Evolutionary conservation across 2,329 filamentous ascomycete species (phyloP).

Genomic region (Diplocarpon rosae): DNA sequence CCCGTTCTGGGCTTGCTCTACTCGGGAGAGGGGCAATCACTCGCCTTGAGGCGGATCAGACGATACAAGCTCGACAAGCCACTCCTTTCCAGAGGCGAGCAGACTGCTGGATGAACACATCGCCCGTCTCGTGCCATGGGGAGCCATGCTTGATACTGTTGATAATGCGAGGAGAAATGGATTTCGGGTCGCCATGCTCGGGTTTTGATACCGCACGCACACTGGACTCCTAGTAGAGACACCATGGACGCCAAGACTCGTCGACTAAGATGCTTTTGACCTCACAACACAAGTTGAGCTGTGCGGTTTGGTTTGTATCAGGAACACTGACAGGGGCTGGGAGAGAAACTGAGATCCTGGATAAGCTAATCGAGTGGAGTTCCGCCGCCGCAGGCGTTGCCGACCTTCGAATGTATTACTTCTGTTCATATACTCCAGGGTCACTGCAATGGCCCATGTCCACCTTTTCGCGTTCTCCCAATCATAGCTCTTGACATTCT

Average conservation of each 20-base stretch:
- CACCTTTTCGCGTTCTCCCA: slow-evolving; percentile 35
- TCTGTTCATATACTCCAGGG: slow-evolving; percentile 39
- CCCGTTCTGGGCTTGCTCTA: slow-evolving; percentile 20
- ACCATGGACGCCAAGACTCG: slow-evolving; percentile 15
- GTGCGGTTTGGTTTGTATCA: slow-evolving; percentile 27
- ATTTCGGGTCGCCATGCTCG: no score
- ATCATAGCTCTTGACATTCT: slow-evolving; percentile 31
- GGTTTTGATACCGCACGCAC: slow-evolving; percentile 8
- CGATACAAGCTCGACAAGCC: slow-evolving; percentile 15
- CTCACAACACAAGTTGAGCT: slow-evolving; percentile 19
- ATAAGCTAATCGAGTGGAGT: slow-evolving; percentile 21
- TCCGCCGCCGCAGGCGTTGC: slow-evolving; percentile 25
- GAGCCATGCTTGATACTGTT: no score
- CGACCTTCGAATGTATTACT: slow-evolving; percentile 31
- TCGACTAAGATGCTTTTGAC: slow-evolving; percentile 21
- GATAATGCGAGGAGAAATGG: no score
- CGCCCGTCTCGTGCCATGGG: slow-evolving; percentile 12
- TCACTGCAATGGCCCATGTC: slow-evolving; percentile 38
- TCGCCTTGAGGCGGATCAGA: no score
- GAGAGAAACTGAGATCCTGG: slow-evolving; percentile 25
- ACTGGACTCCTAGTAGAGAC: background rate
- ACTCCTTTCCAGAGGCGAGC: slow-evolving; percentile 19
- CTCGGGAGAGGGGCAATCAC: slow-evolving; percentile 8
- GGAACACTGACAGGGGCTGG: slow-evolving; percentile 24
- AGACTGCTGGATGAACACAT: slow-evolving; percentile 21